Conservation (phyloP, 192 early-diverging fungal genomes). For the Geranomyces variabilis region DNA sequence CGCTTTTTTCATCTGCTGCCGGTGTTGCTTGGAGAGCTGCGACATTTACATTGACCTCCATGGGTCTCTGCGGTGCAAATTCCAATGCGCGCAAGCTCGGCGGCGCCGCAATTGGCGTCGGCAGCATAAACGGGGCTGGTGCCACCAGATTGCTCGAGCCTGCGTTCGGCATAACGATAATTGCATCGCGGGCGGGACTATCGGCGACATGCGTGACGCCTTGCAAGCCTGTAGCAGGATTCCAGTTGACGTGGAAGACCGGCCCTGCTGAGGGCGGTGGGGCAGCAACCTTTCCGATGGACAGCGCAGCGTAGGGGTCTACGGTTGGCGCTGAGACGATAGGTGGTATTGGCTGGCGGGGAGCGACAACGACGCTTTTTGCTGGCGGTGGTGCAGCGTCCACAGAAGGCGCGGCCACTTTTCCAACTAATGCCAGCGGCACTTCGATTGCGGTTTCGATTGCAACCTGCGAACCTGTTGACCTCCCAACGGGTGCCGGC, state of each 20-base stretch:
- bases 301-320: background rate
- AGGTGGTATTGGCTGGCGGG: no score
- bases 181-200: background rate
- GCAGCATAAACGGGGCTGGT: no score
- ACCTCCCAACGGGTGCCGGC: no score
- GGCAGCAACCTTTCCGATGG: background rate
- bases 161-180: no score
- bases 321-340: background rate
- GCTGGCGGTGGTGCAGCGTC: background rate
- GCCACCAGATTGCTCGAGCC: no score
- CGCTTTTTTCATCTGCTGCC: background rate
- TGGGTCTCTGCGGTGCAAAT: background rate
- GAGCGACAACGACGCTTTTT: background rate
- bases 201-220: background rate
- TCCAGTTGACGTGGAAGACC: constrained; percentile 9
- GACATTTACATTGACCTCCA: constrained; percentile 9
- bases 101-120: background rate
- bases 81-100: background rate
- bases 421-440: no score
- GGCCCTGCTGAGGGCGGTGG: background rate
- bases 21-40: no score
- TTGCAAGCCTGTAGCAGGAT: background rate
- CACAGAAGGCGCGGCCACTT: no score
- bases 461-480: no score
- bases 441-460: no score